These are phyloP conservation scores for Basipetospora chlamydospora DNA, from an alignment of 2,329 filamentous ascomycete genomes.

Conservation along the genomic window DNA sequence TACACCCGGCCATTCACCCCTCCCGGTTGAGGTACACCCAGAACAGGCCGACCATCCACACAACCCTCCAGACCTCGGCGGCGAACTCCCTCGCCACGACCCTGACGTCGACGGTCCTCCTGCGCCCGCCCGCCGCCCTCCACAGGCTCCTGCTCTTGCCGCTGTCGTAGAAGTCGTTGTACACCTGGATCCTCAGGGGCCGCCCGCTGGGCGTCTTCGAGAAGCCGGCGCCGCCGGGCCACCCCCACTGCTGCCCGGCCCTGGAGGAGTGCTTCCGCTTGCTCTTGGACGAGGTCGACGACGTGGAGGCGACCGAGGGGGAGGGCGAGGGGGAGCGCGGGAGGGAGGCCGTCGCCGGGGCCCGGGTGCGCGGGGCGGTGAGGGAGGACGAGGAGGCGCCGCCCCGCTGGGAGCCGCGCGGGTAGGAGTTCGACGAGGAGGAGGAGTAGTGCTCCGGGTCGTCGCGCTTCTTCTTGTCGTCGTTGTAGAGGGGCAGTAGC, in stretches of 20 bases:
- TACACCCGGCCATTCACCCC: conserved; percentile 27
- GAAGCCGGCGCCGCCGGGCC: conserved; percentile 22
- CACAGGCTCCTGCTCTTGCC: conserved; percentile 19
- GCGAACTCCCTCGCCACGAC: conserved; percentile 45
- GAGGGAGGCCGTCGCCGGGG: conserved; percentile 12
- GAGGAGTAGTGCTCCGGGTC: conserved; percentile 13
- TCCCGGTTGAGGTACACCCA: conserved; percentile 54
- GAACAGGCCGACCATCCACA: conserved; percentile 45
- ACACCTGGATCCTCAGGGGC: conserved; percentile 39
- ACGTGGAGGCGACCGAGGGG: neutral
- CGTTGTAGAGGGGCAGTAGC: conserved; percentile 26
- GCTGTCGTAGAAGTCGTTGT: conserved; percentile 30
- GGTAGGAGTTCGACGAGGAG: conserved; percentile 19
- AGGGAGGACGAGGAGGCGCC: conserved; percentile 9
- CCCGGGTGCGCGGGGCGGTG: conserved; percentile 8
- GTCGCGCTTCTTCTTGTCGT: conserved; percentile 42
- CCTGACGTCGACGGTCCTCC: conserved; percentile 21
- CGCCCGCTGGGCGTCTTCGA: no score
- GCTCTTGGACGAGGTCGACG: conserved; percentile 14
- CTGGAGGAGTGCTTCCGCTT: conserved; percentile 9
- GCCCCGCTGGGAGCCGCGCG: no score
- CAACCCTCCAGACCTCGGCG: conserved; percentile 46
- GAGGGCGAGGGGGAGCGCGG: neutral
- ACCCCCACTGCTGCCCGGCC: conserved; percentile 7
- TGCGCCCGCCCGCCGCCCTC: conserved; percentile 14